Evolutionary conservation across 1,284 basidiomycete species (phyloP).

Genomic region (Laetiporus sulphureus): DNA sequence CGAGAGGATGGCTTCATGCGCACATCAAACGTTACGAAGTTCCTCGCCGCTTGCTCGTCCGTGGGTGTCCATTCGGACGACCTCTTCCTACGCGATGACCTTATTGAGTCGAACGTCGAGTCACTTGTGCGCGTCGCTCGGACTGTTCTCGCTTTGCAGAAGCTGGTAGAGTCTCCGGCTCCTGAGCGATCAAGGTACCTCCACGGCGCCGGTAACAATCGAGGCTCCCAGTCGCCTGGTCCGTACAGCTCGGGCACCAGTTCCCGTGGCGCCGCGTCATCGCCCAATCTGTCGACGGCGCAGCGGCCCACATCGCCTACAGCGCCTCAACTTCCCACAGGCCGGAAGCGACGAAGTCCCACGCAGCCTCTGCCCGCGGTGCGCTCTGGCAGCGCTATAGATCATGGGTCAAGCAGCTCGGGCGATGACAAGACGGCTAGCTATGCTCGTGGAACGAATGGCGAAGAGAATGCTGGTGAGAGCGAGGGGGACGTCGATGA

Average conservation of each 20-base stretch:
- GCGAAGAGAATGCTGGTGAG: constrained; percentile 2
- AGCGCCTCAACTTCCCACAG: constrained; percentile 21
- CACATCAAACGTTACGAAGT: constrained; percentile 65
- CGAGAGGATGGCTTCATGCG: constrained; percentile 63
- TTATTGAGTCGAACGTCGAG: constrained; percentile 53
- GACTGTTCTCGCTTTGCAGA: constrained; percentile 60
- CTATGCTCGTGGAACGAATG: constrained; percentile 12
- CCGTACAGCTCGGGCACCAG: constrained; percentile 29
- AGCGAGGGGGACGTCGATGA: constrained; percentile 28
- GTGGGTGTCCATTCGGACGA: constrained; percentile 56
- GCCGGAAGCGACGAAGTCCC: constrained; percentile 45
- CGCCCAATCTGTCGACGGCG: constrained; percentile 44
- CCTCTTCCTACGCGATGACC: constrained; percentile 63
- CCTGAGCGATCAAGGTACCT: constrained; percentile 38
- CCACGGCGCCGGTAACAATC: constrained; percentile 24
- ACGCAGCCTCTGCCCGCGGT: constrained; percentile 46
- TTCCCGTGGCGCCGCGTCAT: constrained; percentile 46
- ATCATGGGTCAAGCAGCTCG: constrained; percentile 16
- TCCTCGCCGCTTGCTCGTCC: constrained; percentile 62
- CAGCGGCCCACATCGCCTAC: constrained; percentile 21
- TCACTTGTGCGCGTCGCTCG: constrained; percentile 59
- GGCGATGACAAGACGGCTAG: constrained; percentile 21
- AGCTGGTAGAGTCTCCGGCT: constrained; percentile 47
- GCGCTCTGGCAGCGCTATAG: constrained; percentile 43
- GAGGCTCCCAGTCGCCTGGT: constrained; percentile 12